These are phyloP conservation scores for Anastatica hierochuntica DNA, from an alignment of 345 rosid genomes.

Conservation along the genomic window DNA sequence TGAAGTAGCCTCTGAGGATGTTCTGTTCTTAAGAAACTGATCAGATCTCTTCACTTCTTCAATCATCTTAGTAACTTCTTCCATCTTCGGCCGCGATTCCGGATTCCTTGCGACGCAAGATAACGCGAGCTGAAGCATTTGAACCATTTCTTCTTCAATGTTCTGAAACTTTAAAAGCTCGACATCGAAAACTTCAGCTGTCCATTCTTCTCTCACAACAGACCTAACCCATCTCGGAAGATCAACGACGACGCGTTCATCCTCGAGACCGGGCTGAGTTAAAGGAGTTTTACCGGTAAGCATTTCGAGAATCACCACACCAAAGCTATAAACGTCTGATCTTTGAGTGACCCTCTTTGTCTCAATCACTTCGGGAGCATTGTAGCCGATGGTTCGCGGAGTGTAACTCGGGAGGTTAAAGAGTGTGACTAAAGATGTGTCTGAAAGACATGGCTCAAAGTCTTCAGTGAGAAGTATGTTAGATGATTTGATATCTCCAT, in stretches of 20 bases:
- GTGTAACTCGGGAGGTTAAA: conserved; percentile 41
- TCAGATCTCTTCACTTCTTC: conserved; percentile 51
- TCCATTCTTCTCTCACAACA: conserved; percentile 82
- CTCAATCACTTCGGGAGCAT: conserved; percentile 68
- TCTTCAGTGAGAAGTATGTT: conserved; percentile 56
- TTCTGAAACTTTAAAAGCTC: conserved; percentile 56
- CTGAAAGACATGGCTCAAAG: conserved; percentile 55
- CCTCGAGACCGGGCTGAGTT: conserved; percentile 45
- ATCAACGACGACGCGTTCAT: conserved; percentile 39
- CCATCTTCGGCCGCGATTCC: conserved; percentile 52
- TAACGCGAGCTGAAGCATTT: conserved; percentile 70
- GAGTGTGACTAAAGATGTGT: conserved; percentile 48
- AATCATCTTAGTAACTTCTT: conserved; percentile 54
- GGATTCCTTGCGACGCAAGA: conserved; percentile 54
- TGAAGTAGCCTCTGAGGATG: conserved; percentile 52
- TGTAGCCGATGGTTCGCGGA: conserved; percentile 49
- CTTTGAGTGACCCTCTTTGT: conserved; percentile 46
- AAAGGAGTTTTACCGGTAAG: conserved; percentile 67
- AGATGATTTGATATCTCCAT: conserved; percentile 71
- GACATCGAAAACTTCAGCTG: conserved; percentile 77
- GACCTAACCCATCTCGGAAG: conserved; percentile 86
- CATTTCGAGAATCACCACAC: conserved; percentile 73
- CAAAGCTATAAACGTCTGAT: conserved; percentile 80
- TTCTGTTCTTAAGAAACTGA: conserved; percentile 30
- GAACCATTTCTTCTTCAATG: conserved; percentile 79